phyloP scores from a whole-genome alignment of 768 basidiomycete species.

The Pleurotus ostreatus region DNA sequence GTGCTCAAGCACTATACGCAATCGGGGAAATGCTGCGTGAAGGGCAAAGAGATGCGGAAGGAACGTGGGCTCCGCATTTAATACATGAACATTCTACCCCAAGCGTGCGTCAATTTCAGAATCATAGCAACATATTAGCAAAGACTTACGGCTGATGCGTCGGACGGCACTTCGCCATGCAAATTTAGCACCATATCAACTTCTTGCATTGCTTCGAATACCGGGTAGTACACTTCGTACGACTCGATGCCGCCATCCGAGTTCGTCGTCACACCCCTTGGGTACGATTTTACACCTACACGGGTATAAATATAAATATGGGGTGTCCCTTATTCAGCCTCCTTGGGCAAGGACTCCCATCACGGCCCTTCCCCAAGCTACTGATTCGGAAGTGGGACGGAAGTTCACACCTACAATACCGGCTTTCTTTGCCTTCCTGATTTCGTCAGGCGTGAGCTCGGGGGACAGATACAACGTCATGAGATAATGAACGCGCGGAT shows the following conservation, averaged over 20 bases:
- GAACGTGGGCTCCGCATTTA: slow-evolving; percentile 91
- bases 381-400: slow-evolving; percentile 15
- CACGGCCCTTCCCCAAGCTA: background rate
- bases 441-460: slow-evolving; percentile 85
- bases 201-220: slow-evolving; percentile 93
- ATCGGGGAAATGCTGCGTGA: slow-evolving; percentile 77
- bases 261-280: slow-evolving; percentile 95
- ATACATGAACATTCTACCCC: slow-evolving; percentile 76
- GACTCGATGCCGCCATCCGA: slow-evolving; percentile 95
- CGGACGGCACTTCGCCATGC: slow-evolving; percentile 96
- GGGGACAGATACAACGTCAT: slow-evolving; percentile 97
- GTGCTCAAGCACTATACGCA: slow-evolving; percentile 96
- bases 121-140: slow-evolving; percentile 9
- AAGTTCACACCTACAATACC: slow-evolving; percentile 61
- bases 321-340: background rate
- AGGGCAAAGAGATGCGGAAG: slow-evolving; percentile 82
- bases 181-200: slow-evolving; percentile 93
- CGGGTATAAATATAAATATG: background rate
- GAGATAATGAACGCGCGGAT: slow-evolving; percentile 77
- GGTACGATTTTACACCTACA: slow-evolving; percentile 90
- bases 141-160: slow-evolving; percentile 48
- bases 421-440: slow-evolving; percentile 79
- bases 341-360: background rate
- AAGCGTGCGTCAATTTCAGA: background rate
- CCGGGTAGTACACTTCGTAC: slow-evolving; percentile 88